These are phyloP conservation scores for Aphanomyces euteiches DNA, from an alignment of 352 stramenopile species.

Conservation along the genomic window DNA sequence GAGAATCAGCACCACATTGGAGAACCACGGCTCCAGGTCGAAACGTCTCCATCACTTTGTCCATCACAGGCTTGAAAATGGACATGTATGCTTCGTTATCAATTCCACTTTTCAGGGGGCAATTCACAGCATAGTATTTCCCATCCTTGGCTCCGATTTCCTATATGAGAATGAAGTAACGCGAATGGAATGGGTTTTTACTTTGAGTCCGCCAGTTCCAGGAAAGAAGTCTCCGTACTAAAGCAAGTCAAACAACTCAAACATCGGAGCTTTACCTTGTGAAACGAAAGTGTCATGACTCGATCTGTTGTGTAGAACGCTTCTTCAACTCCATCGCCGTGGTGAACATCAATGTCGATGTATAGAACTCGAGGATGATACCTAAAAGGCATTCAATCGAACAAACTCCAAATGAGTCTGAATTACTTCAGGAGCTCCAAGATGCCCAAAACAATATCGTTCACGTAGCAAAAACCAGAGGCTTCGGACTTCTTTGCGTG, in stretches of 20 bases:
- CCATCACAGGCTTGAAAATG: conserved; percentile 49
- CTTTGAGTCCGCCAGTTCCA: conserved; percentile 77
- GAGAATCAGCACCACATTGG: conserved; percentile 97
- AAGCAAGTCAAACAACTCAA: too few relatives aligned
- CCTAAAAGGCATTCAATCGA: conserved; percentile 17
- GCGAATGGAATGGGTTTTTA: background rate
- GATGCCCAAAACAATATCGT: conserved; percentile 98
- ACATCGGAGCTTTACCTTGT: conserved; percentile 67
- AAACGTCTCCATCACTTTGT: conserved; percentile 96
- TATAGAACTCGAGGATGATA: conserved; percentile 96
- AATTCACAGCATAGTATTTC: conserved; percentile 99
- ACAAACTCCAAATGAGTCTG: conserved; percentile 9
- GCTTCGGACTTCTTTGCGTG: conserved; percentile 99
- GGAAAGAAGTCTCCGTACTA: conserved; percentile 98
- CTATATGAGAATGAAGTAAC: conserved; percentile 33
- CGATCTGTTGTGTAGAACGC: conserved; percentile 99
- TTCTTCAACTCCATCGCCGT: conserved; percentile 98
- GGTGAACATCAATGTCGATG: conserved; percentile 99
- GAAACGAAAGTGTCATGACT: conserved; percentile 98
- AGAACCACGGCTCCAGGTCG: conserved; percentile 94
- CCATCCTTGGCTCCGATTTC: conserved; percentile 85
- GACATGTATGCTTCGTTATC: conserved; percentile 94
- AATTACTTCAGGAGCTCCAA: conserved; percentile 94
- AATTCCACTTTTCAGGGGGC: conserved; percentile 97
- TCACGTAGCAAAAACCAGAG: conserved; percentile 99